Conservation (phyloP, 1,284 basidiomycete species). For the Sanguinoderma infundibulare region DNA sequence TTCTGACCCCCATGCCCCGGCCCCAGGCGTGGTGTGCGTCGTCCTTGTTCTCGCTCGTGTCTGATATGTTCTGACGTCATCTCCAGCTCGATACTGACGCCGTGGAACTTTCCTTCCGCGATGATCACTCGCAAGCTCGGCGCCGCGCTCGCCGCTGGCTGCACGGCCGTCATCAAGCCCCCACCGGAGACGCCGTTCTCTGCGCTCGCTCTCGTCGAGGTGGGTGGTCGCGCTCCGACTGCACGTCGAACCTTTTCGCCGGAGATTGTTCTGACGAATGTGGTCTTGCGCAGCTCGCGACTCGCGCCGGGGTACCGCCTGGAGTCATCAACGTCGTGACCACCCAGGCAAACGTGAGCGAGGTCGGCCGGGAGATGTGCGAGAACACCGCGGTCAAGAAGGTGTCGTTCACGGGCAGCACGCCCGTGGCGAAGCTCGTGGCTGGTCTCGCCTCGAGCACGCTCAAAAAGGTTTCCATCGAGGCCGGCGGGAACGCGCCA, state of each 20-base stretch:
- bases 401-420: constrained; percentile 95
- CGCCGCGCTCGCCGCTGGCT: constrained; percentile 92
- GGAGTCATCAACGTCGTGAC: constrained; percentile 97
- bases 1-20: not conserved
- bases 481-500: constrained; percentile 89
- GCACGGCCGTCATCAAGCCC: constrained; percentile 95
- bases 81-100: constrained; percentile 74
- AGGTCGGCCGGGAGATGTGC: constrained; percentile 85
- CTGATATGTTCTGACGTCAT: not conserved
- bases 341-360: constrained; percentile 79
- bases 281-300: constrained; percentile 59
- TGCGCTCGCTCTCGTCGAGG: constrained; percentile 86
- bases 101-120: constrained; percentile 94
- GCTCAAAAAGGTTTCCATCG: constrained; percentile 91
- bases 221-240: constrained; percentile 29
- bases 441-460: constrained; percentile 85
- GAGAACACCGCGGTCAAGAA: constrained; percentile 81
- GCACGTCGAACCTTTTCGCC: not conserved
- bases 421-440: constrained; percentile 89
- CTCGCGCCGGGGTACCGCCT: constrained; percentile 89
- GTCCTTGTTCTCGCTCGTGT: not conserved
- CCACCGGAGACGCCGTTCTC: constrained; percentile 97
- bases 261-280: not conserved
- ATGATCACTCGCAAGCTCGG: constrained; percentile 93
- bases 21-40: constrained; percentile 62